A percentile compares a stretch with the other conserved stretches of the same genome.
These are phyloP conservation scores for Nematodospora anomalae DNA, from an alignment of 1,139 yeast species.

Conservation along the genomic window DNA sequence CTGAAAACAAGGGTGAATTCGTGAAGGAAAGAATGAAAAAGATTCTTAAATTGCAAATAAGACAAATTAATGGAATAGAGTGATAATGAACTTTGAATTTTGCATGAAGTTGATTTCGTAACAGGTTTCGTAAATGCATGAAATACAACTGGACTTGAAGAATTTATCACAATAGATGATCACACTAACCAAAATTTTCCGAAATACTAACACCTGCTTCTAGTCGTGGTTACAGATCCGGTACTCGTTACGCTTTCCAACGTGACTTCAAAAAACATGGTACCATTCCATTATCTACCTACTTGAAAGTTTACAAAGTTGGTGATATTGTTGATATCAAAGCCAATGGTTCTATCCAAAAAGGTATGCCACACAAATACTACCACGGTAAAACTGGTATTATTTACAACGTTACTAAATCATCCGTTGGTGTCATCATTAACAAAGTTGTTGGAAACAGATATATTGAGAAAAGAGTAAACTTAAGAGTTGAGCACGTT, in stretches of 20 bases:
- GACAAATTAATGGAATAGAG: no score
- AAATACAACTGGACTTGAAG: no score
- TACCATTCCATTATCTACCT: slow-evolving; percentile 88
- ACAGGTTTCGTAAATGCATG: no score
- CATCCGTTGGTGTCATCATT: slow-evolving; percentile 96
- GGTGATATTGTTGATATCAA: slow-evolving; percentile 99
- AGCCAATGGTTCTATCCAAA: slow-evolving; percentile 98
- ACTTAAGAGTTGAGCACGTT: slow-evolving; percentile 97
- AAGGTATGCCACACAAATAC: slow-evolving; percentile 99
- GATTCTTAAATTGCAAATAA: no score
- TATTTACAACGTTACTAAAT: slow-evolving; percentile 96
- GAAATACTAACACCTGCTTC: slow-evolving; percentile 12
- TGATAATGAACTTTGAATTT: no score
- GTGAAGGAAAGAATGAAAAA: no score
- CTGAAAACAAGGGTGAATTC: no score
- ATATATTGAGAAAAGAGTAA: slow-evolving; percentile 97
- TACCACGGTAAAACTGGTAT: slow-evolving; percentile 99
- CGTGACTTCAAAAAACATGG: slow-evolving; percentile 99
- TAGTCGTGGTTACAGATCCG: slow-evolving; percentile 99
- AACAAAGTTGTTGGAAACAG: slow-evolving; percentile 99
- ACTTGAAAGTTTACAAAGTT: slow-evolving; percentile 96
- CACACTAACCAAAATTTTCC: neutral
- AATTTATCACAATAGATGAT: no score
- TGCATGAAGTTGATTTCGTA: no score
- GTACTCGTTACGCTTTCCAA: slow-evolving; percentile 99